Evolutionary conservation across 1,139 yeast genomes (phyloP).

Genomic region (Debaryomyces singareniensis): DNA sequence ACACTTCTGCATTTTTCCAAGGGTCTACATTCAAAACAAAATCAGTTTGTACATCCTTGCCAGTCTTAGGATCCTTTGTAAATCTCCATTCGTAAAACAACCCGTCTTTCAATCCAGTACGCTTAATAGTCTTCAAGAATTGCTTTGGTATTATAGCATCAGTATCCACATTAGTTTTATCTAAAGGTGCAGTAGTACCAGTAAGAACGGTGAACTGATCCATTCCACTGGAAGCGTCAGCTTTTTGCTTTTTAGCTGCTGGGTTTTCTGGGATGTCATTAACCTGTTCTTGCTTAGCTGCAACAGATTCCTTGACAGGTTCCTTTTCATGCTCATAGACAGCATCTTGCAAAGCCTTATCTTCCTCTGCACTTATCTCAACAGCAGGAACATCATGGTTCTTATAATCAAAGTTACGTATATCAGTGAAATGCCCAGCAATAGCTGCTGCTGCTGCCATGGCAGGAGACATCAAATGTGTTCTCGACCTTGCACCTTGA

Average conservation of each 20-base stretch:
- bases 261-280: conserved; percentile 54
- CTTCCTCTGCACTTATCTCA: conserved; percentile 49
- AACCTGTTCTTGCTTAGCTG: conserved; percentile 41
- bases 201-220: conserved; percentile 70
- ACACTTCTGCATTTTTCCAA: conserved; percentile 69
- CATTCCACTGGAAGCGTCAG: conserved; percentile 44
- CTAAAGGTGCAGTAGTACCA: conserved; percentile 90
- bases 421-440: conserved; percentile 84
- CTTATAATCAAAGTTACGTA: conserved; percentile 69
- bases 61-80: conserved; percentile 53
- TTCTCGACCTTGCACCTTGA: conserved; percentile 95
- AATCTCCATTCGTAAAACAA: conserved; percentile 87
- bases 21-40: conserved; percentile 84
- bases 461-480: conserved; percentile 96
- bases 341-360: conserved; percentile 57
- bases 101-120: conserved; percentile 88
- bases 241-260: conserved; percentile 19
- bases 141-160: conserved; percentile 99
- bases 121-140: conserved; percentile 92
- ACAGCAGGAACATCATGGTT: conserved; percentile 58
- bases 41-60: conserved; percentile 78
- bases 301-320: conserved; percentile 33
- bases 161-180: conserved; percentile 92
- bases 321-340: conserved; percentile 67
- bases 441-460: conserved; percentile 99